Conservation (phyloP, 805 yeast species). For the Saccharomycopsis sp. region DNA sequence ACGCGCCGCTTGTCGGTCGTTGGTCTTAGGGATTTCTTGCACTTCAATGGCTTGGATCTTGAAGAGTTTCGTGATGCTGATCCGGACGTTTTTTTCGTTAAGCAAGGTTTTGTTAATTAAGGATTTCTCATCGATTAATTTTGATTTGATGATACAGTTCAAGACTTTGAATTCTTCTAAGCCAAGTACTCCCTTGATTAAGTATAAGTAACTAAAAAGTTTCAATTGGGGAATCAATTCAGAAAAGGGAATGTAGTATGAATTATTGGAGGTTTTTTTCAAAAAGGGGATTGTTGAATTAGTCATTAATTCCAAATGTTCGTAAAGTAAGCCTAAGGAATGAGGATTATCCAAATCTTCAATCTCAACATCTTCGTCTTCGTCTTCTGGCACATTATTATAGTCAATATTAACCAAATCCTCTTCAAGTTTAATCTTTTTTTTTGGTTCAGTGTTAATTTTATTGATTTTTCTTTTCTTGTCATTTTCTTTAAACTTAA, state of each 20-base stretch:
- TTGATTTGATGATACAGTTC: slow-evolving; percentile 61
- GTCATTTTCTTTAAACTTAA: slow-evolving; percentile 17
- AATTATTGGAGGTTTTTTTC: slow-evolving; percentile 42
- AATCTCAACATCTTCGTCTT: slow-evolving; percentile 27
- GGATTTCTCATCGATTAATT: slow-evolving; percentile 75
- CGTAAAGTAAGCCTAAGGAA: slow-evolving; percentile 13
- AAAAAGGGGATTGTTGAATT: slow-evolving; percentile 50
- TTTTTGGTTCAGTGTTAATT: slow-evolving; percentile 22
- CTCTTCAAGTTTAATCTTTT: slow-evolving; percentile 23
- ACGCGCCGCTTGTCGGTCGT: slow-evolving; percentile 84
- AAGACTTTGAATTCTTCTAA: slow-evolving; percentile 59
- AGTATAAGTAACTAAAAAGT: slow-evolving; percentile 41
- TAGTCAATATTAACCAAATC: slow-evolving; percentile 20
- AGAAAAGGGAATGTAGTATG: slow-evolving; percentile 53
- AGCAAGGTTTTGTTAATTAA: slow-evolving; percentile 67
- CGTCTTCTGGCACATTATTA: slow-evolving; percentile 18
- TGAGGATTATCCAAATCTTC: slow-evolving; percentile 22
- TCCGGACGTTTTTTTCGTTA: slow-evolving; percentile 67
- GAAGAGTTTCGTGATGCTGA: slow-evolving; percentile 55
- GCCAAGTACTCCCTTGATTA: slow-evolving; percentile 54
- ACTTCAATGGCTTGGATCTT: slow-evolving; percentile 68
- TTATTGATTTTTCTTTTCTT: slow-evolving; percentile 24
- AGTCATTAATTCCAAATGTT: slow-evolving; percentile 60
- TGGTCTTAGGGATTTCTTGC: slow-evolving; percentile 89
- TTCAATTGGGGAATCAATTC: slow-evolving; percentile 37